These are phyloP conservation scores for Fusarium euwallaceae DNA, from an alignment of 2,329 filamentous ascomycete species.

Conservation along the genomic window DNA sequence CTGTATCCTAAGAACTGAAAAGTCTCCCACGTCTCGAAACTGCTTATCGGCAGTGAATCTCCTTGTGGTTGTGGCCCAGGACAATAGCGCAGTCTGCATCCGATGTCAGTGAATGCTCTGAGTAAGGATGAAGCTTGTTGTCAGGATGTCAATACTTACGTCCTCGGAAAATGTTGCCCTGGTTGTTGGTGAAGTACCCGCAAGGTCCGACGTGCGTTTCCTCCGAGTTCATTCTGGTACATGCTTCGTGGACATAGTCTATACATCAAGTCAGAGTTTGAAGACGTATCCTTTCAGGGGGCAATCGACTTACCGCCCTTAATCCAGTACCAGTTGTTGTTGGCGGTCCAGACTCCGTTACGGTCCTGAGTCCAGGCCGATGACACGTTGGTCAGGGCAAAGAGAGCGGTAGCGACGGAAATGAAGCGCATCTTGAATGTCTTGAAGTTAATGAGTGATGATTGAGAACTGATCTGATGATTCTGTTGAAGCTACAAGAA, in stretches of 20 bases:
- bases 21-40: background rate
- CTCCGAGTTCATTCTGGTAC: background rate
- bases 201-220: constrained; percentile 2
- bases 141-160: background rate
- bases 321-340: constrained; percentile 23
- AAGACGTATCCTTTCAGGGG: background rate
- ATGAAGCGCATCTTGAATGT: constrained; percentile 11
- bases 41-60: constrained; percentile 2
- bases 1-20: background rate
- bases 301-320: background rate
- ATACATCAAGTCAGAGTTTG: background rate
- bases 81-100: constrained; percentile 10
- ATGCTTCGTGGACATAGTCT: constrained; percentile 12
- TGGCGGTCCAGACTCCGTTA: constrained; percentile 18
- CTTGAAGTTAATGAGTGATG: background rate
- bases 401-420: background rate
- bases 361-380: constrained; percentile 14
- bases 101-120: background rate
- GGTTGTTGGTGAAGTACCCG: constrained; percentile 3
- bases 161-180: constrained; percentile 11
- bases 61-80: background rate
- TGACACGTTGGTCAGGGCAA: constrained; percentile 1
- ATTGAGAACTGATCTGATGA: background rate
- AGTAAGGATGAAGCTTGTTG: background rate
- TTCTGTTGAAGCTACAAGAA: background rate